Evolutionary conservation across 2,329 filamentous ascomycete genomes (phyloP).

Genomic region (Chaetoscypha palmicola): DNA sequence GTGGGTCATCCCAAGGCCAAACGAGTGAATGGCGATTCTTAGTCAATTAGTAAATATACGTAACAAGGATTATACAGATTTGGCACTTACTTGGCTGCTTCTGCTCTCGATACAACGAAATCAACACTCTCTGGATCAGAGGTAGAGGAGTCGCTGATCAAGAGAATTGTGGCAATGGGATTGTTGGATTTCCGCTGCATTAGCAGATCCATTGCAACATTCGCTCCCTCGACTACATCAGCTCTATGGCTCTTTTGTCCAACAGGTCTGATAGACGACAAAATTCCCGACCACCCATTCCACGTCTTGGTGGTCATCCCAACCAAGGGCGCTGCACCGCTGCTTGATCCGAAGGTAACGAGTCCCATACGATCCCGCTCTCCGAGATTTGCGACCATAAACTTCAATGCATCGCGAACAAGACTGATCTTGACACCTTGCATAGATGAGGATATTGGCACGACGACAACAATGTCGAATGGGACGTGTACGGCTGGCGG

Average conservation of each 20-base stretch:
- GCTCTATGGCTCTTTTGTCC: conserved; percentile 95
- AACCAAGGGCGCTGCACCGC: conserved; percentile 89
- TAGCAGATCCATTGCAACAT: conserved; percentile 94
- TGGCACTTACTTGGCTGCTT: conserved; percentile 79
- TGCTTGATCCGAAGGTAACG: conserved; percentile 92
- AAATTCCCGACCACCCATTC: conserved; percentile 81
- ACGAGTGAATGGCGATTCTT: conserved; percentile 93
- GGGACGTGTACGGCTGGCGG: conserved; percentile 65
- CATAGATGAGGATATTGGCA: conserved; percentile 97
- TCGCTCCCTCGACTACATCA: conserved; percentile 94
- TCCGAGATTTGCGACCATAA: conserved; percentile 82
- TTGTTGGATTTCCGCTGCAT: conserved; percentile 98
- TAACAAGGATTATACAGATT: conserved; percentile 21
- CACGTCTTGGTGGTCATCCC: conserved; percentile 96
- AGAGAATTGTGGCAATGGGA: conserved; percentile 86
- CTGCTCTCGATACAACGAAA: conserved; percentile 92
- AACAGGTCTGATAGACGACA: conserved; percentile 83
- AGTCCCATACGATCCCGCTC: conserved; percentile 94
- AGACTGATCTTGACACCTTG: conserved; percentile 98
- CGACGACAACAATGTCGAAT: conserved; percentile 90
- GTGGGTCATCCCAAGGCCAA: conserved; percentile 91
- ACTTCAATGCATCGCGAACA: conserved; percentile 82
- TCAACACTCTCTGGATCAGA: conserved; percentile 93
- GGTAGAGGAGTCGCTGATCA: conserved; percentile 95
- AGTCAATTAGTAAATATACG: conserved; percentile 11